These are phyloP conservation scores for Gilbertella persicaria DNA, from an alignment of 371 early-diverging fungal species.

Conservation along the genomic window DNA sequence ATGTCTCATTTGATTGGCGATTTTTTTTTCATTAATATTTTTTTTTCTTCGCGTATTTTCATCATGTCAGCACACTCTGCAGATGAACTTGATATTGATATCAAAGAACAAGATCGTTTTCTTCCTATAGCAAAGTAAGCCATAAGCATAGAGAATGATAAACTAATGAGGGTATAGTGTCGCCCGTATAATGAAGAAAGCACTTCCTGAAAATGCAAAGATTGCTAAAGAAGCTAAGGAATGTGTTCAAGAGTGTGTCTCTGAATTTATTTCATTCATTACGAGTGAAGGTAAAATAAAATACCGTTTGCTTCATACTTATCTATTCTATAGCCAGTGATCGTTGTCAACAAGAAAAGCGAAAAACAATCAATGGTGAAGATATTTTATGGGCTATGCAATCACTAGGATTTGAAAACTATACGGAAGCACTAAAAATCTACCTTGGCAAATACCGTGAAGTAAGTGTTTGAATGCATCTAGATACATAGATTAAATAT, in stretches of 20 bases:
- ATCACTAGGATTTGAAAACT: constrained; percentile 97
- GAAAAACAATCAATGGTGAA: constrained; percentile 99
- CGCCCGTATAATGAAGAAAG: constrained; percentile 98
- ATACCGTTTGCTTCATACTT: not conserved
- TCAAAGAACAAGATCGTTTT: constrained; percentile 96
- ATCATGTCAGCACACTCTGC: constrained; percentile 45
- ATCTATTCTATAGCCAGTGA: constrained; percentile 77
- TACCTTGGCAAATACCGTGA: constrained; percentile 94
- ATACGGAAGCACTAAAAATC: constrained; percentile 92
- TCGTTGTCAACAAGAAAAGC: constrained; percentile 93
- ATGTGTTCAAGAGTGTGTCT: constrained; percentile 98
- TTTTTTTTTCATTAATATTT: constrained; percentile 6
- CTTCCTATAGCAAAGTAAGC: constrained; percentile 87
- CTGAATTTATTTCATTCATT: constrained; percentile 99
- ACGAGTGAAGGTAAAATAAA: constrained; percentile 85
- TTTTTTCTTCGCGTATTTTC: not conserved
- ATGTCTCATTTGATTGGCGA: not conserved
- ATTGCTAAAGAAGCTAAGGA: constrained; percentile 99
- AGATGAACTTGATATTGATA: constrained; percentile 71
- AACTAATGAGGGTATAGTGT: constrained; percentile 75
- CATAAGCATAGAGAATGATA: too few relatives aligned
- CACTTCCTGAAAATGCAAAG: constrained; percentile 97
- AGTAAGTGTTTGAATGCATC: constrained; percentile 35
- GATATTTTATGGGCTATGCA: constrained; percentile 99
- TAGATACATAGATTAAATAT: not conserved